phyloP scores from a whole-genome alignment of 73 alveolate species.

The Stentor coeruleus region DNA sequence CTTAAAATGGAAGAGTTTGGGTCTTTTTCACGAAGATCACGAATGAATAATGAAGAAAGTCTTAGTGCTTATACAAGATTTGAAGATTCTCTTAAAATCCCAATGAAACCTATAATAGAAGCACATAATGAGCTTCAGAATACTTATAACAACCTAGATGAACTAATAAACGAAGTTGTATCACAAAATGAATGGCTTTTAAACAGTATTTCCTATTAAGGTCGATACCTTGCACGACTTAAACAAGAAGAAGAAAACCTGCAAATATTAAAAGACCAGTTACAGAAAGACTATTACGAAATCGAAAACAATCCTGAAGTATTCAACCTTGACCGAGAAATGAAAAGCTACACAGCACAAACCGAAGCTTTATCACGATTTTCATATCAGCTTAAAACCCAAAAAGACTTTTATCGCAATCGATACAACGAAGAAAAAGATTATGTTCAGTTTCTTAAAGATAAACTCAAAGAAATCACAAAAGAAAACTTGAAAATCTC shows the following conservation, averaged over 20 bases:
- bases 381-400: not conserved
- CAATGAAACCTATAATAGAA: constrained; percentile 20
- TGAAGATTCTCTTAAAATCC: constrained; percentile 13
- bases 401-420: not conserved
- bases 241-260: constrained; percentile 14
- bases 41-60: not conserved
- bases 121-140: constrained; percentile 11
- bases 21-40: not conserved
- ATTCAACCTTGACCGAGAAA: not conserved
- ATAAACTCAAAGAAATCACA: not conserved
- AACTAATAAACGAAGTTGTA: constrained; percentile 2
- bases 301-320: constrained; percentile 21
- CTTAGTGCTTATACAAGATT: not conserved
- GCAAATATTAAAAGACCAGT: constrained; percentile 5
- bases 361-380: not conserved
- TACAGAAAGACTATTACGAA: not conserved
- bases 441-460: not conserved
- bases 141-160: constrained; percentile 3
- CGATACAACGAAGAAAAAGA: not conserved
- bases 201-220: constrained; percentile 13
- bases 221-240: not conserved
- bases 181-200: constrained; percentile 21
- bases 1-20: not conserved
- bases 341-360: constrained; percentile 13
- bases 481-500: constrained; percentile 21